Base-by-base conservation (phyloP, 2,329 filamentous ascomycete species). In the Madurella mycetomatis region DNA sequence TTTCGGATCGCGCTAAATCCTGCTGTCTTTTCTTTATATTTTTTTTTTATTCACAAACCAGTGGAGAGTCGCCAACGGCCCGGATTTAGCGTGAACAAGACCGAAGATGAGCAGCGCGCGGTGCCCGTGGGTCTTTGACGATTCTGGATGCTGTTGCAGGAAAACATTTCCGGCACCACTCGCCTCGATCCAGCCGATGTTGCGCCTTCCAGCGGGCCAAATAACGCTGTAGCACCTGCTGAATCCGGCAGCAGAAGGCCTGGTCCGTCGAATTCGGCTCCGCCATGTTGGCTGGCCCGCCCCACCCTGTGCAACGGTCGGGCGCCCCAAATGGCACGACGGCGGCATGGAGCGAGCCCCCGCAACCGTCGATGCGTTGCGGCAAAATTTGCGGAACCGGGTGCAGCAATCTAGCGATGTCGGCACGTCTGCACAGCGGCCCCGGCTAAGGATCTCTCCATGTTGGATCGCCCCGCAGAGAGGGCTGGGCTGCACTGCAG, bases 201-300 rank as follows among this genome's bases (percentile, higher is more conserved):
- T 25, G 25, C 45, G 46, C 32, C 31, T 19, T 32, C 51, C 50
- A 18, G 44, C 40, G 47, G 51, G 52, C 49, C 56, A 56, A 46
- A 55, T 55, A 40, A 52, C 44, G 51, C 46, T 52, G 57, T 57
- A 54, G 51, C 58, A 60, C 58, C 58, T 60, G 58, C 58, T 60
- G 30, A 50, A 54, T 60, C 53, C 47, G 58, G 58, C 51, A 34
- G 42, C 32, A 16, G 41, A 13, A 42, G 42, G 41, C 49, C 49
- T 41, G 53, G 49, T 58, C 55, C 58, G 50, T 48, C 47, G 42
- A 44, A 47, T 47, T 55, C 43, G 54, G 52, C 51, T 53, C 37
- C 34, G 49, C 43, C 51, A 49, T 47, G 40, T 41, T 47, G 49
- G 25, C 37, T 41, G 39, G 13, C 39, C 13, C 13, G 44, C 46